Base-by-base conservation (phyloP, 1,139 yeast genomes). In the Yarrowia galli region DNA sequence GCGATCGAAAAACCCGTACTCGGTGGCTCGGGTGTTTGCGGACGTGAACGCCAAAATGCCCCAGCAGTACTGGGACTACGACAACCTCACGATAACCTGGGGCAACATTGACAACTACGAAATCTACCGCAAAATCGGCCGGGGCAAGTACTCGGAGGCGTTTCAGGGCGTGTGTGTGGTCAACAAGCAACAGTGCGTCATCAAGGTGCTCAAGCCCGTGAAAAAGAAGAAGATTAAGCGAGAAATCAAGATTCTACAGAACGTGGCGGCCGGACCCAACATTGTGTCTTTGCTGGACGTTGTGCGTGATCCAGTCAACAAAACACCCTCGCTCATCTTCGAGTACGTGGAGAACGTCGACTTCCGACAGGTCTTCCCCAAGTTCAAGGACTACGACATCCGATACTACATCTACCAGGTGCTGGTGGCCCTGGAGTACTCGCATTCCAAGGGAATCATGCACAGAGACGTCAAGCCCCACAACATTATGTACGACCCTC, bases 401-500 rank as follows among this genome's bases (percentile, higher is more conserved):
- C 86, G 96, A 72, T 93, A 81, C 80, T 96, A 96, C 80, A 92
- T 95, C 86, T 88, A 84, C 73, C 97, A 95, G 80, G 83, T 96
- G 71, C 83, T 96, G 73, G 88, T 86, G 74, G 99, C 99, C 0
- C 83, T 96, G 71, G 98, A 96, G 79, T 96, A 86, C 78, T 90
- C 96, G 63, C 99, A 96, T 79, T 91, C 97, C 8, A 92, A 91
- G 92, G 99, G 99, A 51, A 93, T 96, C 71, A 96, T 96, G 91
- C 99, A 96, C 79, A 84, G 99, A 77, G 99, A 96, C 79, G 99
- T 96, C 71, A 96, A 96, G 79, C 99, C 99, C 36, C 98, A 96
- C 77, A 96, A 96, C 76, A 96, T 96, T 63, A 95, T 96, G 98
- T 96, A 96, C 75, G 99, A 96, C 78, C 98, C 95, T 73, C 86